These are phyloP conservation scores for Porogramme epimiltina DNA, from an alignment of 1,284 basidiomycete genomes.

Conservation along the genomic window DNA sequence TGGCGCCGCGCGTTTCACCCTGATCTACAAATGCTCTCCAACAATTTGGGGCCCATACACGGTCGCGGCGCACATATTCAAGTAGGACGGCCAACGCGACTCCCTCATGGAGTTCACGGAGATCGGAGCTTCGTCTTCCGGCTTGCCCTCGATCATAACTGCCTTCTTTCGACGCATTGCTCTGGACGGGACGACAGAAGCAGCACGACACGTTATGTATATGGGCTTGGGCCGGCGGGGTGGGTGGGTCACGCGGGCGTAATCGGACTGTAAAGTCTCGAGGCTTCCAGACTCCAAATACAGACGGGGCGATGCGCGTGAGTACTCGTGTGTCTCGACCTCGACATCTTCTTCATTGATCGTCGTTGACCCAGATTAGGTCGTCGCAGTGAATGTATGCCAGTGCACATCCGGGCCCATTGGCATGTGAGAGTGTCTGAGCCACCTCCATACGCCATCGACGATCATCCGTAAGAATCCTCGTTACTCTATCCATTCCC, in stretches of 20 bases:
- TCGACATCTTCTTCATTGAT: too few relatives aligned
- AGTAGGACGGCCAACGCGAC: slow-evolving; percentile 83
- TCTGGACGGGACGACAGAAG: slow-evolving; percentile 4
- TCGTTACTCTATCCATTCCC: too few relatives aligned
- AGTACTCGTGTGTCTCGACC: not conserved
- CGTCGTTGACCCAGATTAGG: too few relatives aligned
- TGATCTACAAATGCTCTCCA: slow-evolving; percentile 90
- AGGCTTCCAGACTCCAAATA: too few relatives aligned
- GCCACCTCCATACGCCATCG: too few relatives aligned
- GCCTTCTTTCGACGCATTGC: not conserved
- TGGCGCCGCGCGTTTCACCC: slow-evolving; percentile 92
- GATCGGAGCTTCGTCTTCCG: slow-evolving; percentile 71
- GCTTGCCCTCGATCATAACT: slow-evolving; percentile 55
- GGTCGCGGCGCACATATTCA: slow-evolving; percentile 86
- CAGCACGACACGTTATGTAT: slow-evolving; percentile 3
- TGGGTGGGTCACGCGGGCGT: slow-evolving; percentile 10
- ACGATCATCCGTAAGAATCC: too few relatives aligned
- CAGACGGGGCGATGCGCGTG: too few relatives aligned
- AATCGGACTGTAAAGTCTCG: slow-evolving; percentile 10
- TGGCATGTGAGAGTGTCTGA: too few relatives aligned
- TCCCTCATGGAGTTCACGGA: slow-evolving; percentile 72
- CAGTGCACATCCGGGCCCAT: too few relatives aligned
- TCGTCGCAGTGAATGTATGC: too few relatives aligned
- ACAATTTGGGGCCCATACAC: slow-evolving; percentile 91
- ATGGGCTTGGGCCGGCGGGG: not conserved